These are phyloP conservation scores for Ustilaginoidea virens DNA, from an alignment of 2,329 filamentous ascomycete species.

Conservation along the genomic window DNA sequence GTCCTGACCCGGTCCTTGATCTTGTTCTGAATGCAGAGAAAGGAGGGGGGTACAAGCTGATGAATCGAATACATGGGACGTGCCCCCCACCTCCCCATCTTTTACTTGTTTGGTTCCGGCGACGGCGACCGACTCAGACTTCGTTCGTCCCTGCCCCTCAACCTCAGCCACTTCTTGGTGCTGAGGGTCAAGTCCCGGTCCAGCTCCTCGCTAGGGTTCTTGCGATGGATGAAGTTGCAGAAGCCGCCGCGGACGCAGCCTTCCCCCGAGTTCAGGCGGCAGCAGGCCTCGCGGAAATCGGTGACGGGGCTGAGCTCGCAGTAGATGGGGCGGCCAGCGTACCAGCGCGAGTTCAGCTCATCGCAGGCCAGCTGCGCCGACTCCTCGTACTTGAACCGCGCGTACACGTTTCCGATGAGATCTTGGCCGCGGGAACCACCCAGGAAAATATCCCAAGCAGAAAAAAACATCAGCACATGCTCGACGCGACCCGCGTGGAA, in stretches of 20 bases:
- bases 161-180: constrained; percentile 93
- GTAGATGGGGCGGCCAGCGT: constrained; percentile 92
- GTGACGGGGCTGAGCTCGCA: constrained; percentile 95
- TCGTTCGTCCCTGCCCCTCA: constrained; percentile 68
- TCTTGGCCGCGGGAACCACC: constrained; percentile 35
- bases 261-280: constrained; percentile 83
- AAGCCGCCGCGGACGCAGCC: constrained; percentile 93
- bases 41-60: no score
- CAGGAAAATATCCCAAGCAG: no score
- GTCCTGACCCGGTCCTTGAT: no score
- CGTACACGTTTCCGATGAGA: constrained; percentile 97
- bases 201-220: constrained; percentile 80
- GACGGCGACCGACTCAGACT: constrained; percentile 72
- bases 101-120: constrained; percentile 63
- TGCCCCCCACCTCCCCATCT: constrained; percentile 19
- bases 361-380: constrained; percentile 87
- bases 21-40: no score
- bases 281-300: constrained; percentile 96
- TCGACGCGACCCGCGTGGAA: no score
- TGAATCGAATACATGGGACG: not conserved
- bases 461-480: no score
- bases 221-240: constrained; percentile 98
- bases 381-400: constrained; percentile 99
- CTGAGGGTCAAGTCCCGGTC: constrained; percentile 74
- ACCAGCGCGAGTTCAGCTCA: constrained; percentile 88